Evolutionary conservation across 768 basidiomycete species (phyloP).

Genomic region (Leucocoprinus sp.): DNA sequence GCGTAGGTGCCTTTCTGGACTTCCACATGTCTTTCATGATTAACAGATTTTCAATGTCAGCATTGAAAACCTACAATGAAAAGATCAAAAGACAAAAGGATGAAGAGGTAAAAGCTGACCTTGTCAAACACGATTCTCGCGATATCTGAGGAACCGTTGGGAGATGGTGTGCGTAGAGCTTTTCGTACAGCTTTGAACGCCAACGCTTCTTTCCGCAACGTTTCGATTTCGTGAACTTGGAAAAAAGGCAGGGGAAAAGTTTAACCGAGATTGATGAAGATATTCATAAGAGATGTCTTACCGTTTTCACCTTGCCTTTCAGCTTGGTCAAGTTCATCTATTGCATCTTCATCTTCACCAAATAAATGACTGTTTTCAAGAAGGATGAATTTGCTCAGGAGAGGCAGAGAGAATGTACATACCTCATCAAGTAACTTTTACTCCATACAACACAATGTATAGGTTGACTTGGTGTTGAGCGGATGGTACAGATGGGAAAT

Average conservation of each 20-base stretch:
- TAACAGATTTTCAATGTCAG: constrained; percentile 82
- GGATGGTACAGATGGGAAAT: constrained; percentile 96
- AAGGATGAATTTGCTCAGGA: constrained; percentile 1
- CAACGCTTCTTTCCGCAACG: constrained; percentile 80
- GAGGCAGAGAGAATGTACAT: constrained; percentile 20
- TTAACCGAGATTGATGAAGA: no score
- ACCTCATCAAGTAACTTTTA: constrained; percentile 94
- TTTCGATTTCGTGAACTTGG: constrained; percentile 82
- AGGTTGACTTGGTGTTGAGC: constrained; percentile 92
- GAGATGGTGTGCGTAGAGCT: constrained; percentile 27
- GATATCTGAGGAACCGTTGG: constrained; percentile 31
- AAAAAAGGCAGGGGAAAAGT: no score
- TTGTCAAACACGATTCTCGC: constrained; percentile 78
- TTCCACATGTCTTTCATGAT: constrained; percentile 98
- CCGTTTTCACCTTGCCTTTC: constrained; percentile 93
- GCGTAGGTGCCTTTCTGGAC: constrained; percentile 74
- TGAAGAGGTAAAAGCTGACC: constrained; percentile 31
- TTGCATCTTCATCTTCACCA: constrained; percentile 84
- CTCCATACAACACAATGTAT: constrained; percentile 99
- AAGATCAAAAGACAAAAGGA: not conserved
- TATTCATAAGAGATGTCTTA: constrained; percentile 26
- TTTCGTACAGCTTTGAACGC: constrained; percentile 79
- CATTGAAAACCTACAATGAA: constrained; percentile 65
- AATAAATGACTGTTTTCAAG: constrained; percentile 67
- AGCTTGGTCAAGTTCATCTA: constrained; percentile 81